Evolutionary conservation across 2,329 filamentous ascomycete genomes (phyloP), one percentile per base, ranked within the genome.

Genomic region (Fusarium algeriense): DNA sequence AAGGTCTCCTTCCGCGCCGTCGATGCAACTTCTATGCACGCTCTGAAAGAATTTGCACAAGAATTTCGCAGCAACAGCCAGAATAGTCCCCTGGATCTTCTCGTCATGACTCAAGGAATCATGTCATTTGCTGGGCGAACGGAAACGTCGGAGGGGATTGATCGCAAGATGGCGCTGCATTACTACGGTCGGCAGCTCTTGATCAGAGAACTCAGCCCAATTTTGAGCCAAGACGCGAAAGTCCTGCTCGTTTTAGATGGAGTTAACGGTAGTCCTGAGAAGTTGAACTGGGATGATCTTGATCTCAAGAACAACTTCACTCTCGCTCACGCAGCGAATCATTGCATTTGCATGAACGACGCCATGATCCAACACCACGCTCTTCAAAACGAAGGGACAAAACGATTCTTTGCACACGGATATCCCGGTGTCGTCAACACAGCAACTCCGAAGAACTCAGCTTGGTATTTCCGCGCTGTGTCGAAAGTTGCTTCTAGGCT

Each of bases 141-240:
- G 1, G 82, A 85, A 70, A 84, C 83, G 2, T 30, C 79, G 2
- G 84, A 86, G 70, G 83, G 82, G 1, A 80, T 85, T 26, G 82
- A 85, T 50, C 75, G 76, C 43, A 85, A 85, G 65, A 81, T 85
- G 77, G 80, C 79, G 0, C 73, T 85, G 17, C 82, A 84, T 59
- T 85, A 82, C 66, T 86, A 85, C 67, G 80, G 83, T 7, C 80
- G 79, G 13, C 83, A 85, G 66, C 80, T 83, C 0, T 79, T 86
- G 30, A 79, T 84, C 37, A 70, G 76, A n/a, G 81, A 83, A 32
- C 76, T 86, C 4, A 66, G 79, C 0, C 82, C 84, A 0, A 73
- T 77, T 0, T 65, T 85, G 34, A 77, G 71, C n/a, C 60, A 73
- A 1, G 74, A 80, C 34, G 76, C 81, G 15, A 81, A 79, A 30